Evolutionary conservation across 345 rosid genomes (phyloP), one percentile per base, ranked within the genome.

Genomic region (Conringia planisiliqua): DNA sequence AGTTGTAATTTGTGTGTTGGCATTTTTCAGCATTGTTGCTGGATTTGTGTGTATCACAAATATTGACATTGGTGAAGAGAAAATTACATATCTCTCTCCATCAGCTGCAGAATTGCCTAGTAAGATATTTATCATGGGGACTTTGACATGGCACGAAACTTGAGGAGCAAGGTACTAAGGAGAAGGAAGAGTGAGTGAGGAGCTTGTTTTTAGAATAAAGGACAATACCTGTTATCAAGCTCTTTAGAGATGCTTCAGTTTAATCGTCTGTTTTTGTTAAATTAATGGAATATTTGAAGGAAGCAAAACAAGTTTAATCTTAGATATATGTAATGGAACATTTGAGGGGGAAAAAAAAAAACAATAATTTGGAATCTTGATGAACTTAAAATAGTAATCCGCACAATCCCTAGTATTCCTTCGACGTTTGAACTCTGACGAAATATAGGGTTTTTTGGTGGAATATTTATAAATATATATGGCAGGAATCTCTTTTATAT

Each of bases 21-120:
- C 10, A 42, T 44, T 56, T 56, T 74, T 46, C 59, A 74, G 72
- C 50, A 57, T 74, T 66, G 66, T 74, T 66, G 78, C 66, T 74
- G 78, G 66, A 46, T 66, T 57, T 66, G 51, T 74, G 50, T 74
- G 48, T 12, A 27, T 66, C 38, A 73, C 3, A 57, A 4, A 56
- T 30, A 58, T 73, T 43, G 39, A 65, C 33, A 2, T 33, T 22
- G 50, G 9, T 30, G 66, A 55, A 33, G 66, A 56, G 48, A 56
- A 1, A 16, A 56, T 73, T 16, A 73, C 59, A 27, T 56, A 73
- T 73, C 10, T 44, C n/a, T 65, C 66, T 56, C 78, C 78, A 44
- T 73, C 78, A 18, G 40, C 30, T 56, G 39, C 48, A 1, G 72
- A 44, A 5, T 18, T 73, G 1, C 66, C 72, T 11, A 44, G 40